Percentiles rank a stretch among this genome's conserved stretches.
phyloP scores from a whole-genome alignment of 163 green algal genomes.

The Volvox carteri region DNA sequence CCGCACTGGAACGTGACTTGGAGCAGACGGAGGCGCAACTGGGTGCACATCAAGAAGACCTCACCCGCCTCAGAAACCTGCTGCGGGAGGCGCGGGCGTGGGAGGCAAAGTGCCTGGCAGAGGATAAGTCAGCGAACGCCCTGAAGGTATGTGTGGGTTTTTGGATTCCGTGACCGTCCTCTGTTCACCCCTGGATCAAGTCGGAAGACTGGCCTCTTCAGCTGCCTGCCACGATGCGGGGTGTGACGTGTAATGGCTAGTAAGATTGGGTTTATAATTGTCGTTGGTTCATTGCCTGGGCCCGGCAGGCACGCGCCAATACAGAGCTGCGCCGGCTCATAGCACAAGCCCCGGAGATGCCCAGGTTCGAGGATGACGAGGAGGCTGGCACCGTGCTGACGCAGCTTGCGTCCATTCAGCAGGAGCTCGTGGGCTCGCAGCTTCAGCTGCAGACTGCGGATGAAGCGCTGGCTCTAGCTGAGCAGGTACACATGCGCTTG shows the following conservation, averaged over 20 bases:
- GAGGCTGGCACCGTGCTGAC: slow-evolving; percentile 1
- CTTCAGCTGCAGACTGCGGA: slow-evolving; percentile 3
- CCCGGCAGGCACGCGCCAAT: background rate
- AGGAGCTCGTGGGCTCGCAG: slow-evolving; percentile 24
- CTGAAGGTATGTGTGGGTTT: background rate
- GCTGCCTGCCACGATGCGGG: no score
- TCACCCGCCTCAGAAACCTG: background rate
- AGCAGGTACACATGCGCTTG: slow-evolving; percentile 12
- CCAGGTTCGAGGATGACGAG: slow-evolving; percentile 39
- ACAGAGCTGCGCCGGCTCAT: background rate
- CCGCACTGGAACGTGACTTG: slow-evolving; percentile 31
- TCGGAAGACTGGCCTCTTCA: no score
- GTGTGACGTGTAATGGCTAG: no score
- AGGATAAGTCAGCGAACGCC: background rate
- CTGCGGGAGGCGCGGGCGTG: background rate
- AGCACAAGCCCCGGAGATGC: background rate
- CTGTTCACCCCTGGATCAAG: no score
- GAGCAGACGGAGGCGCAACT: slow-evolving; percentile 12
- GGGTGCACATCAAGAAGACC: background rate
- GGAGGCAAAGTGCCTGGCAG: background rate
- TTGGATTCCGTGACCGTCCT: no score
- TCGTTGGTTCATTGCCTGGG: background rate
- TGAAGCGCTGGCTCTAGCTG: background rate
- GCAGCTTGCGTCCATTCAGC: slow-evolving; percentile 46
- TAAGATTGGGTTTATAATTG: no score